Percentiles rank a stretch among this genome's conserved stretches.
Evolutionary conservation across 305 asterid species (phyloP).

Genomic region (Vinca major): DNA sequence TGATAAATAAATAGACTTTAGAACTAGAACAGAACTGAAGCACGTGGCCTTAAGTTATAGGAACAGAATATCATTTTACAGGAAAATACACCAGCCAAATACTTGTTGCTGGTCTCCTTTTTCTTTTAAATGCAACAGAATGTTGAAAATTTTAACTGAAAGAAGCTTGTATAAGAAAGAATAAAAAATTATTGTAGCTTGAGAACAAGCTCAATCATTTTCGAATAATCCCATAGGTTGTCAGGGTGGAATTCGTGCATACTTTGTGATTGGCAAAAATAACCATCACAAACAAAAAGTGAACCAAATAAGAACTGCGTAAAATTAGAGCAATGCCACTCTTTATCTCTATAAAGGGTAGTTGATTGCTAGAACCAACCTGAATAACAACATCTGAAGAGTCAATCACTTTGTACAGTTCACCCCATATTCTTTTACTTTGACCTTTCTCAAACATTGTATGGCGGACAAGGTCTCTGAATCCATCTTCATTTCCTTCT

Average conservation of each 20-base stretch:
- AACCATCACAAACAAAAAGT: not conserved
- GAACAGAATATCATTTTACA: not conserved
- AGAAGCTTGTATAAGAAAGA: not conserved
- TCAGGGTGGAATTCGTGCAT: not conserved
- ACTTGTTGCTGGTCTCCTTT: not conserved
- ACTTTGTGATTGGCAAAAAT: not conserved
- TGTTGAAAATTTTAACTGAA: not conserved
- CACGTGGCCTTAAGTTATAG: not conserved
- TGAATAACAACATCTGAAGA: conserved; percentile 93
- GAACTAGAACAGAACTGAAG: not conserved
- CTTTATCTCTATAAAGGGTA: conserved; percentile 1
- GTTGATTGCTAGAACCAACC: conserved; percentile 26
- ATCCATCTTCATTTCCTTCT: conserved; percentile 68
- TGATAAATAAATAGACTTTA: not conserved
- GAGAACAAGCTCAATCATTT: not conserved
- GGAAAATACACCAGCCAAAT: not conserved
- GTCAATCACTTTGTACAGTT: conserved; percentile 91
- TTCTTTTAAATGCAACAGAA: not conserved
- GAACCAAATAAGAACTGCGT: not conserved
- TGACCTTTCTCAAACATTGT: conserved; percentile 94
- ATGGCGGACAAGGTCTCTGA: conserved; percentile 87
- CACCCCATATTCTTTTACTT: conserved; percentile 99
- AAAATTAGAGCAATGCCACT: not conserved
- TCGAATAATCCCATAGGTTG: not conserved
- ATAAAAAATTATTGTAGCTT: not conserved